These are phyloP conservation scores for Gautieria morchelliformis DNA, from an alignment of 768 basidiomycete species.

Conservation along the genomic window DNA sequence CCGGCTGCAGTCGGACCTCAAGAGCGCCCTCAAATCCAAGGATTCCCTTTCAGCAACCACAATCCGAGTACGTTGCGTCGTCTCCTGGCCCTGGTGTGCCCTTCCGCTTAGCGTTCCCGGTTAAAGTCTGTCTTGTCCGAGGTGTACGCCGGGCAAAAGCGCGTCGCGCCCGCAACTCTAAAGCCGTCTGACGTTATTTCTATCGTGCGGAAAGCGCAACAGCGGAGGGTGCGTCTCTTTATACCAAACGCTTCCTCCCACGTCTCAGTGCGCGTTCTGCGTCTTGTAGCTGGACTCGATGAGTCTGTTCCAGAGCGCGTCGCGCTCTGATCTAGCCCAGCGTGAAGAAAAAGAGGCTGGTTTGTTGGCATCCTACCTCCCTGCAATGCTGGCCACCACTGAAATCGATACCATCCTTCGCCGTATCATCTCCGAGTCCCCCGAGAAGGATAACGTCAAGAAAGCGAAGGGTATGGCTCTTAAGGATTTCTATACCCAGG, in stretches of 20 bases:
- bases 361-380: conserved; percentile 46
- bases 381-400: conserved; percentile 45
- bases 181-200: conserved; percentile 38
- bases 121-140: conserved; percentile 59
- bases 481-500: conserved; percentile 51
- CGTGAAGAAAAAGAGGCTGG: conserved; percentile 51
- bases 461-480: conserved; percentile 38
- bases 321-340: conserved; percentile 55
- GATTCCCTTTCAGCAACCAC: conserved; percentile 48
- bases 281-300: conserved; percentile 47
- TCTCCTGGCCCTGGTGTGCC: background rate
- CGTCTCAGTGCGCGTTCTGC: conserved; percentile 7
- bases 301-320: conserved; percentile 42
- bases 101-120: background rate
- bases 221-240: conserved; percentile 43
- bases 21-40: conserved; percentile 58
- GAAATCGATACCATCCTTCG: conserved; percentile 46
- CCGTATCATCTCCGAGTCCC: conserved; percentile 27
- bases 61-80: conserved; percentile 37
- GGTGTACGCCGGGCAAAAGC: conserved; percentile 59
- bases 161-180: conserved; percentile 29
- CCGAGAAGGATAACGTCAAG: conserved; percentile 23
- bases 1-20: conserved; percentile 43
- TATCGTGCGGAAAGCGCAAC: conserved; percentile 49
- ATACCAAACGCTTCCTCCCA: background rate